These are phyloP conservation scores for Fusarium sp. DNA, from an alignment of 2,329 filamentous ascomycete genomes.

Conservation along the genomic window DNA sequence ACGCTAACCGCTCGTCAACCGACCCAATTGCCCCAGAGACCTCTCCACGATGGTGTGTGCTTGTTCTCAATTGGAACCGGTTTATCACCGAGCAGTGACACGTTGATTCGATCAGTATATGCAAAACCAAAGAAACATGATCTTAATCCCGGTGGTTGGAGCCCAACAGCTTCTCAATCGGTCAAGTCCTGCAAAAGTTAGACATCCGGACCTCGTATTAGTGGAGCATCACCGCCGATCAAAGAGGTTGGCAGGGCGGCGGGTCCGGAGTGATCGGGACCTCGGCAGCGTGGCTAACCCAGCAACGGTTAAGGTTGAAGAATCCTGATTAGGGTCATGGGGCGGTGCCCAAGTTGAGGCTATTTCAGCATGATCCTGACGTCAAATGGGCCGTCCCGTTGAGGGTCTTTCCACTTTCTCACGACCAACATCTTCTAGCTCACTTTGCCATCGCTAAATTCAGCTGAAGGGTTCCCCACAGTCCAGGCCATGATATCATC, in stretches of 20 bases:
- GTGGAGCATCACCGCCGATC: constrained; percentile 1
- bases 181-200: not conserved
- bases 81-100: not conserved
- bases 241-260: constrained; percentile 6
- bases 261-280: not conserved
- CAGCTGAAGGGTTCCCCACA: not conserved
- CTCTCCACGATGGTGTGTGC: not conserved
- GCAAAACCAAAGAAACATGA: not conserved
- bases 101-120: not conserved
- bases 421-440: not conserved
- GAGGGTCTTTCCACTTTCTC: not conserved
- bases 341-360: not conserved
- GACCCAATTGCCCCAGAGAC: not conserved
- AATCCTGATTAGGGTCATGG: not conserved
- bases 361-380: constrained; percentile 13
- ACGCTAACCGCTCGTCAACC: not conserved
- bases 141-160: not conserved
- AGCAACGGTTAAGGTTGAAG: constrained; percentile 1
- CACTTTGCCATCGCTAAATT: not conserved
- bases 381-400: constrained; percentile 2
- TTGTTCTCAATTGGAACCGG: not conserved
- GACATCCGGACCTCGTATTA: not conserved
- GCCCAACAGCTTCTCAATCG: not conserved
- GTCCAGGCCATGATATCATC: constrained; percentile 1
- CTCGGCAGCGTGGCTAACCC: constrained; percentile 1